phyloP scores from a whole-genome alignment of 768 basidiomycete species.

The Lentinula raphanica region DNA sequence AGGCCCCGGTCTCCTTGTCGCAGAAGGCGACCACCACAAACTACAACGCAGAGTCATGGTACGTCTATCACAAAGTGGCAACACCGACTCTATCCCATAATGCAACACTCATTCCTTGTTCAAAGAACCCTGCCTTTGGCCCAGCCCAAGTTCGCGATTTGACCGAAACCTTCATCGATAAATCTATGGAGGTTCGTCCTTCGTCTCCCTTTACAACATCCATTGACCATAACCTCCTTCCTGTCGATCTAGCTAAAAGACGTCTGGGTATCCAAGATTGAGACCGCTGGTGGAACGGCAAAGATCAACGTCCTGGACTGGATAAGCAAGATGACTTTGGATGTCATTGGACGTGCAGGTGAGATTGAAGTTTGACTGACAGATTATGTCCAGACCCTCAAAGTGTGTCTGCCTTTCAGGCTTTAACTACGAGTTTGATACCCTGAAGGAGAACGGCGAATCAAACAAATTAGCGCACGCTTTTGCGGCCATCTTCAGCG shows the following conservation, averaged over 20 bases:
- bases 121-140: conserved; percentile 72
- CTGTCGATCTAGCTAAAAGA: conserved; percentile 39
- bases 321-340: conserved; percentile 66
- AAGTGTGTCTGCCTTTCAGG: conserved; percentile 8
- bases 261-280: conserved; percentile 33
- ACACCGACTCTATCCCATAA: too few relatives aligned
- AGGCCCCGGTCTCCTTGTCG: conserved; percentile 43
- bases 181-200: conserved; percentile 40
- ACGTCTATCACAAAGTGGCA: neutral
- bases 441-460: conserved; percentile 20
- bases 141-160: conserved; percentile 52
- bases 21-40: conserved; percentile 42
- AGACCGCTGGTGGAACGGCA: conserved; percentile 19
- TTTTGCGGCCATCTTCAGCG: conserved; percentile 44
- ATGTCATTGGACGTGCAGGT: conserved; percentile 71
- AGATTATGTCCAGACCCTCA: neutral
- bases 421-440: conserved; percentile 29
- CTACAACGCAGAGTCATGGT: conserved; percentile 47
- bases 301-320: conserved; percentile 58
- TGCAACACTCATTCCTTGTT: too few relatives aligned
- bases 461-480: conserved; percentile 49
- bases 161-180: conserved; percentile 52
- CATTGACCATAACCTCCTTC: neutral
- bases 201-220: neutral
- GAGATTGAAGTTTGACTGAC: conserved; percentile 20